These are phyloP conservation scores for Diaporthe citri DNA, from an alignment of 2,329 filamentous ascomycete species.

Conservation along the genomic window DNA sequence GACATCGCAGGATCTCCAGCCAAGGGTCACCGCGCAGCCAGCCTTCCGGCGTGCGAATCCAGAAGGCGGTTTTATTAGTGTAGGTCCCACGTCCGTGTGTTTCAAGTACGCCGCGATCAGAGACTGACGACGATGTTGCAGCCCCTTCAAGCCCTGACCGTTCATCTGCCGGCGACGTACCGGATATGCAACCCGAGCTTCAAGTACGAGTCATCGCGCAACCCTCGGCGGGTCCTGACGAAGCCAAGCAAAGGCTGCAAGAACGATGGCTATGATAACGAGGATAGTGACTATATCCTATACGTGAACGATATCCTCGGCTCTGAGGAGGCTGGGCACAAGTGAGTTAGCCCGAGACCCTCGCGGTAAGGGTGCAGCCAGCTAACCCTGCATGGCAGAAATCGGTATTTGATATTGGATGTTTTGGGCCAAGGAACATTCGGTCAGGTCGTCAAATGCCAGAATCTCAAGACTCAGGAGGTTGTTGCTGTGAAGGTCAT, in stretches of 20 bases:
- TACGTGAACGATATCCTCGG: slow-evolving; percentile 99
- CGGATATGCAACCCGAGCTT: slow-evolving; percentile 98
- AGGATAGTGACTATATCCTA: slow-evolving; percentile 98
- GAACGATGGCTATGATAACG: slow-evolving; percentile 99
- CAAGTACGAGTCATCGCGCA: slow-evolving; percentile 98
- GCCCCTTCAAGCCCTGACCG: slow-evolving; percentile 95
- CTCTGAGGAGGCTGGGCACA: slow-evolving; percentile 97
- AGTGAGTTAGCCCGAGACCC: slow-evolving; percentile 66
- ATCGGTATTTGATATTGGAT: slow-evolving; percentile 96
- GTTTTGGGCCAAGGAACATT: slow-evolving; percentile 98
- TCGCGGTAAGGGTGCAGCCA: neutral
- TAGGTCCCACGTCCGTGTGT: slow-evolving; percentile 59
- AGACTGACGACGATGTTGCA: slow-evolving; percentile 52
- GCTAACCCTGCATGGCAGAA: slow-evolving; percentile 62
- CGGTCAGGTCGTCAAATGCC: slow-evolving; percentile 98
- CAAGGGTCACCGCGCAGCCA: slow-evolving; percentile 88
- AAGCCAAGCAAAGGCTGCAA: slow-evolving; percentile 99
- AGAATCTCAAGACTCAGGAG: slow-evolving; percentile 98
- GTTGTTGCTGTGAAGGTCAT: slow-evolving; percentile 99
- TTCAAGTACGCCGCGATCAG: neutral
- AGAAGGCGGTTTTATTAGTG: slow-evolving; percentile 97
- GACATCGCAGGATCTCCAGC: slow-evolving; percentile 79
- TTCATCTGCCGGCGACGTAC: slow-evolving; percentile 93
- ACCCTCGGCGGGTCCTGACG: slow-evolving; percentile 93
- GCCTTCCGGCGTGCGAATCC: slow-evolving; percentile 93